phyloP scores from a whole-genome alignment of 2,329 filamentous ascomycete genomes.

The Graphilbum fragrans region DNA sequence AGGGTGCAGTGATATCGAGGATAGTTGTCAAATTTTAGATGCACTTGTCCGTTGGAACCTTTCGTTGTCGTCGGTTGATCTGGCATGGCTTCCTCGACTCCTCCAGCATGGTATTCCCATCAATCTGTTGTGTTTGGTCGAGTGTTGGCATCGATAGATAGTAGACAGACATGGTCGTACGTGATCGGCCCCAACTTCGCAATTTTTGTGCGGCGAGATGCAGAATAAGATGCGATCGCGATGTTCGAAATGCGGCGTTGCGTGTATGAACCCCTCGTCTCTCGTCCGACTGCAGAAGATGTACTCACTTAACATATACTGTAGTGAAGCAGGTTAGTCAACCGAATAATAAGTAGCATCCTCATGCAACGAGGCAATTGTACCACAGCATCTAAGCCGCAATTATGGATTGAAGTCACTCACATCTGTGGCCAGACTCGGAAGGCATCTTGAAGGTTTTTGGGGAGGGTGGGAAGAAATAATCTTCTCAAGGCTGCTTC shows the following conservation, averaged over 20 bases:
- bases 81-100: too few species aligned
- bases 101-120: too few species aligned
- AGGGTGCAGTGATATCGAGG: too few species aligned
- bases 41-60: too few species aligned
- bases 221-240: too few species aligned
- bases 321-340: not conserved
- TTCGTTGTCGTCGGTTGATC: too few species aligned
- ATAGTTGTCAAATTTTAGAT: too few species aligned
- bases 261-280: not conserved
- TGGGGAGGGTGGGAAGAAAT: constrained; percentile 11
- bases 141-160: too few species aligned
- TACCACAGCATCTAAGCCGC: not conserved
- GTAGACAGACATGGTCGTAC: too few species aligned
- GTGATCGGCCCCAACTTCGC: too few species aligned
- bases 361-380: not conserved
- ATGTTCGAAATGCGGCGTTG: not conserved
- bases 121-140: too few species aligned
- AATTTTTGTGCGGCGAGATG: too few species aligned
- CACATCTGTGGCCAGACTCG: constrained; percentile 79
- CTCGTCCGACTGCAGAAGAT: not conserved
- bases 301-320: constrained; percentile 86
- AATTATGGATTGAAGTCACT: constrained; percentile 29
- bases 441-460: constrained; percentile 61
- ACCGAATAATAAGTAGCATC: not conserved
- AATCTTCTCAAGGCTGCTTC: not conserved